Conservation (phyloP, 2,329 filamentous ascomycete genomes). For the Fusarium miscanthi region DNA sequence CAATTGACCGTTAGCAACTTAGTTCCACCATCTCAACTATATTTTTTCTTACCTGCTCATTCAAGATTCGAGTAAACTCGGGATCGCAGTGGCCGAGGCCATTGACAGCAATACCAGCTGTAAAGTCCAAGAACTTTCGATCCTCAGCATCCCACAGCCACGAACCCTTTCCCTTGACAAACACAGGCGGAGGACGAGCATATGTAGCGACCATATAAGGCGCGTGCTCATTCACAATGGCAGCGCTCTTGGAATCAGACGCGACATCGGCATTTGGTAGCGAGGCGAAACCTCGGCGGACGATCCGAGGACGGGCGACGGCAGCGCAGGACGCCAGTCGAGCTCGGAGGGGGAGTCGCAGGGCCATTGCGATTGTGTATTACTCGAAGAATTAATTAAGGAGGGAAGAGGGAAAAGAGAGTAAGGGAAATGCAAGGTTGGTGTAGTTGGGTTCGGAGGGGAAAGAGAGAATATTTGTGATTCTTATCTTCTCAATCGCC, state of each 20-base stretch:
- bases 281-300: constrained; percentile 48
- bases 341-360: constrained; percentile 53
- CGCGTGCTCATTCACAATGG: constrained; percentile 78
- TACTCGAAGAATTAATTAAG: background rate
- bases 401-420: background rate
- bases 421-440: background rate
- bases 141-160: constrained; percentile 93
- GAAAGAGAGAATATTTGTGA: constrained; percentile 41
- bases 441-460: constrained; percentile 6
- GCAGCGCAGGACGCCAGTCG: constrained; percentile 49
- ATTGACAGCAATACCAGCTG: constrained; percentile 95
- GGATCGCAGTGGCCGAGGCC: constrained; percentile 90
- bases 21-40: background rate
- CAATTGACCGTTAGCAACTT: background rate
- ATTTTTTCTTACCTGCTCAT: constrained; percentile 71
- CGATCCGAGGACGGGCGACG: constrained; percentile 43
- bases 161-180: constrained; percentile 86
- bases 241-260: constrained; percentile 77
- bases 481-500: constrained; percentile 46
- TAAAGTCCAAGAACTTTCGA: constrained; percentile 91
- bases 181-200: constrained; percentile 87
- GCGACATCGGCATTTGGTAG: constrained; percentile 77
- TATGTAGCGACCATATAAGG: constrained; percentile 98
- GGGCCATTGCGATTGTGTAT: constrained; percentile 50
- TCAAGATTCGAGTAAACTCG: constrained; percentile 78